Conservation (phyloP, 129 eudicot genomes). For the Chrysanthemum seticuspe region DNA sequence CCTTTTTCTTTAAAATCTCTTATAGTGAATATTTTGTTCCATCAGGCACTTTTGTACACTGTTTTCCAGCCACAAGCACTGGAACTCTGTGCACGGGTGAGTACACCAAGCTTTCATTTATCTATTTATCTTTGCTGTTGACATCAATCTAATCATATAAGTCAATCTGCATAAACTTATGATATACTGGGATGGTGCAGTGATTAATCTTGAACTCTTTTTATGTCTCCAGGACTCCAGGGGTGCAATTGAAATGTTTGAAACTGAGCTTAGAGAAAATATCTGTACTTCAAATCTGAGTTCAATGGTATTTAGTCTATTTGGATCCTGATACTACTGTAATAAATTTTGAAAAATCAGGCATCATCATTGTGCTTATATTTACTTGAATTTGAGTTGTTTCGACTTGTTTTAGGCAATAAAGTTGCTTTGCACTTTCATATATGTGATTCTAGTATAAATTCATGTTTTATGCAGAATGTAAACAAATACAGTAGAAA, state of each 20-base stretch:
- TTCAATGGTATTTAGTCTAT: constrained; percentile 25
- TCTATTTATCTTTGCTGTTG: not conserved
- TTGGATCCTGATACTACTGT: not conserved
- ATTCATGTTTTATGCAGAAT: no score
- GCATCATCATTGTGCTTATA: not conserved
- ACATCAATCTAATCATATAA: no score
- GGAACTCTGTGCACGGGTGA: constrained; percentile 94
- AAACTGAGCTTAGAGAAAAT: constrained; percentile 58
- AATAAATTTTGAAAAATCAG: not conserved
- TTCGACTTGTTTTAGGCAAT: no score
- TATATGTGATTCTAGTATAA: no score
- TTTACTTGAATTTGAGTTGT: constrained; percentile 1
- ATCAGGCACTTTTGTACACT: constrained; percentile 64
- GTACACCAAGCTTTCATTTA: constrained; percentile 28
- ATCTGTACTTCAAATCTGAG: constrained; percentile 32
- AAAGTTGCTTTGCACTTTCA: no score
- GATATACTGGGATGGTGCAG: not conserved
- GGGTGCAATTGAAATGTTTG: constrained; percentile 92
- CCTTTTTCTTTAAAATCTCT: constrained; percentile 13
- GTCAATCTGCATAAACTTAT: not conserved
- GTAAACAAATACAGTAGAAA: no score
- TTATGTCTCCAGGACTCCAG: constrained; percentile 34
- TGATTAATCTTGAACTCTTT: not conserved
- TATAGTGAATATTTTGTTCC: constrained; percentile 14
- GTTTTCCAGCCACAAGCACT: constrained; percentile 91